Conservation (phyloP, 2,329 filamentous ascomycete genomes). For the Diplodia sapinea region DNA sequence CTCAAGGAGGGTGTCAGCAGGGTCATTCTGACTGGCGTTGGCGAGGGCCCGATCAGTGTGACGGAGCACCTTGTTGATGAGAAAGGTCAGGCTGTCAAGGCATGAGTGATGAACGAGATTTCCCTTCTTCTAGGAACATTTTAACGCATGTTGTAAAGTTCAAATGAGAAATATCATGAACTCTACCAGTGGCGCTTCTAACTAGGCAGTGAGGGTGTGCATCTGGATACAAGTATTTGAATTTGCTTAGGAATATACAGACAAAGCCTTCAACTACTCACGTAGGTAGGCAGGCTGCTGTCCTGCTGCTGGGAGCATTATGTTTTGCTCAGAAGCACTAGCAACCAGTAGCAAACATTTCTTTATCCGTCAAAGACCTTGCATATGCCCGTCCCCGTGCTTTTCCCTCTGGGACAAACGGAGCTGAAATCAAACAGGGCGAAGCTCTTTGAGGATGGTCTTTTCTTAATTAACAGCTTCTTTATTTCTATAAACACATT, state of each 20-base stretch:
- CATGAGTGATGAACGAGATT: constrained; percentile 9
- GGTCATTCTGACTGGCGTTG: constrained; percentile 89
- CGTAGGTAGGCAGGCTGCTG: not conserved
- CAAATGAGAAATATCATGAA: not conserved
- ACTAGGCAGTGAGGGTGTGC: too few species aligned
- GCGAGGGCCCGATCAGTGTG: constrained; percentile 83
- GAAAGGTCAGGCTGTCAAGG: constrained; percentile 48
- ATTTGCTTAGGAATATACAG: too few species aligned
- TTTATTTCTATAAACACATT: not conserved
- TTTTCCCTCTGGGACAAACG: not conserved
- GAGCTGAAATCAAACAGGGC: not conserved
- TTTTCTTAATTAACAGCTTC: not conserved
- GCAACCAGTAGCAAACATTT: not conserved
- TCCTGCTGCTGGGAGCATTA: too few species aligned
- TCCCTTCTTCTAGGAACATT: not conserved
- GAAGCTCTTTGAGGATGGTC: not conserved
- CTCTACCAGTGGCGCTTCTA: not conserved
- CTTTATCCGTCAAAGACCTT: not conserved
- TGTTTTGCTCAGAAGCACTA: too few species aligned
- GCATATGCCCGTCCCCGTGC: not conserved
- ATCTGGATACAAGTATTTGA: too few species aligned
- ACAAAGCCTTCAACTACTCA: not conserved
- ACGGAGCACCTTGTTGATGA: constrained; percentile 76
- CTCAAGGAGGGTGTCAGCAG: constrained; percentile 82
- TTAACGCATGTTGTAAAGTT: constrained; percentile 10